Evolutionary conservation across 2,329 filamentous ascomycete genomes (phyloP).

Genomic region (Penicillium sp.): DNA sequence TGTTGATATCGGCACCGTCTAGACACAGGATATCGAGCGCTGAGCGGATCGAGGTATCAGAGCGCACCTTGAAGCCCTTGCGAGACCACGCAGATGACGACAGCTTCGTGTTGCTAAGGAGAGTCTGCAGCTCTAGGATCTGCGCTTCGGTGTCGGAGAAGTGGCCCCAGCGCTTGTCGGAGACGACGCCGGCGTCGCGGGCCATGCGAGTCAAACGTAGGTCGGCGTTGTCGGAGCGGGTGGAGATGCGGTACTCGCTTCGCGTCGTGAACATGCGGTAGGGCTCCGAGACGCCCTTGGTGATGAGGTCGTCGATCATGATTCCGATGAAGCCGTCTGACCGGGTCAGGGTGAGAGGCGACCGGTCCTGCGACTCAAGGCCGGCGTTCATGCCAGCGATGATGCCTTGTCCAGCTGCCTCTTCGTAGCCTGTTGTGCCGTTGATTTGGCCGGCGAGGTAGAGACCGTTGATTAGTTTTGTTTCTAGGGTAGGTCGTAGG

Average conservation of each 20-base stretch:
- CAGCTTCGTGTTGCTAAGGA: conserved; percentile 59
- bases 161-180: conserved; percentile 71
- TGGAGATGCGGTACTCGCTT: conserved; percentile 91
- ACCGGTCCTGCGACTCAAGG: conserved; percentile 66
- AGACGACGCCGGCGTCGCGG: conserved; percentile 71
- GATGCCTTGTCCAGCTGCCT: conserved; percentile 90
- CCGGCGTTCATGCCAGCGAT: conserved; percentile 93
- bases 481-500: conserved; percentile 85
- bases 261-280: conserved; percentile 98
- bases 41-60: conserved; percentile 64
- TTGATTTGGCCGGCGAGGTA: conserved; percentile 97
- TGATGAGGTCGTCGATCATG: conserved; percentile 97
- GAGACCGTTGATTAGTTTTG: conserved; percentile 82
- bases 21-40: conserved; percentile 79
- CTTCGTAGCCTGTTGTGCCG: conserved; percentile 96
- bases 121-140: conserved; percentile 62
- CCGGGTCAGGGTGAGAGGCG: conserved; percentile 67
- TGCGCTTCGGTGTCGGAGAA: conserved; percentile 66
- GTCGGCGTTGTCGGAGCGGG: conserved; percentile 92
- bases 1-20: conserved; percentile 56
- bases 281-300: conserved; percentile 93
- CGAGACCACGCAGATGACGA: conserved; percentile 65
- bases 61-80: conserved; percentile 66
- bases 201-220: conserved; percentile 77
- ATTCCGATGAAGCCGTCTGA: conserved; percentile 95